These are phyloP conservation scores for Hypoxylon sp. DNA, from an alignment of 2,329 filamentous ascomycete species.

Conservation along the genomic window DNA sequence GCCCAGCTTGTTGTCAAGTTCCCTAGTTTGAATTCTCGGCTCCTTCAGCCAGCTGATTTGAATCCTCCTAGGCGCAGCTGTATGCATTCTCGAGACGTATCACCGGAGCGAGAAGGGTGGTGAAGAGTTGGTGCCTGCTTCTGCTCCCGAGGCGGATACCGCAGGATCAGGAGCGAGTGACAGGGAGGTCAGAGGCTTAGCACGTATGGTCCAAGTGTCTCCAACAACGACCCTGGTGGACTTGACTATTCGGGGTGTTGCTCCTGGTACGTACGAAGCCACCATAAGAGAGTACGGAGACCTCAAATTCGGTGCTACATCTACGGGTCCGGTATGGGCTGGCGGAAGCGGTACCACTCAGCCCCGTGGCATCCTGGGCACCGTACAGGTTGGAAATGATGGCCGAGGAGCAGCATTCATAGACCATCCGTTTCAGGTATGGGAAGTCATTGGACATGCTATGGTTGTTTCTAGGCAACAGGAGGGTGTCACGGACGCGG, in stretches of 20 bases:
- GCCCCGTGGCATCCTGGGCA: slow-evolving; percentile 74
- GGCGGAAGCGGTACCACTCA: slow-evolving; percentile 61
- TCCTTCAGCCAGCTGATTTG: slow-evolving; percentile 45
- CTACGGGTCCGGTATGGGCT: slow-evolving; percentile 86
- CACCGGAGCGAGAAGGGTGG: slow-evolving; percentile 69
- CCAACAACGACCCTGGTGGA: slow-evolving; percentile 86
- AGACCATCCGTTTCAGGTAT: slow-evolving; percentile 86
- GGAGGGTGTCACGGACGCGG: slow-evolving; percentile 65
- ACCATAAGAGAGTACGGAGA: slow-evolving; percentile 90
- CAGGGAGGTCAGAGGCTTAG: slow-evolving; percentile 83
- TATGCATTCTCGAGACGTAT: slow-evolving; percentile 94
- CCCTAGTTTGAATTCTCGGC: slow-evolving; percentile 15
- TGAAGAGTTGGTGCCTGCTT: slow-evolving; percentile 53
- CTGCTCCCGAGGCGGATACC: slow-evolving; percentile 55
- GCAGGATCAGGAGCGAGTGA: slow-evolving; percentile 54
- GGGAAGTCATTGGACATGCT: slow-evolving; percentile 95
- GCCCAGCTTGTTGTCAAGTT: slow-evolving; percentile 21
- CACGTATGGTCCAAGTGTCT: slow-evolving; percentile 92
- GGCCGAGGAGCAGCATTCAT: slow-evolving; percentile 86
- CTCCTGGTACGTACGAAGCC: slow-evolving; percentile 84
- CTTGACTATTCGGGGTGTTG: slow-evolving; percentile 85
- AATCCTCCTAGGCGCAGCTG: slow-evolving; percentile 75
- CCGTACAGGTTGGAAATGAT: slow-evolving; percentile 79
- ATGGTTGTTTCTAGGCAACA: slow-evolving; percentile 83
- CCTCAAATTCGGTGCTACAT: slow-evolving; percentile 85